These are phyloP conservation scores for Vanrija pseudolonga DNA, from an alignment of 1,284 basidiomycete genomes.

Conservation along the genomic window DNA sequence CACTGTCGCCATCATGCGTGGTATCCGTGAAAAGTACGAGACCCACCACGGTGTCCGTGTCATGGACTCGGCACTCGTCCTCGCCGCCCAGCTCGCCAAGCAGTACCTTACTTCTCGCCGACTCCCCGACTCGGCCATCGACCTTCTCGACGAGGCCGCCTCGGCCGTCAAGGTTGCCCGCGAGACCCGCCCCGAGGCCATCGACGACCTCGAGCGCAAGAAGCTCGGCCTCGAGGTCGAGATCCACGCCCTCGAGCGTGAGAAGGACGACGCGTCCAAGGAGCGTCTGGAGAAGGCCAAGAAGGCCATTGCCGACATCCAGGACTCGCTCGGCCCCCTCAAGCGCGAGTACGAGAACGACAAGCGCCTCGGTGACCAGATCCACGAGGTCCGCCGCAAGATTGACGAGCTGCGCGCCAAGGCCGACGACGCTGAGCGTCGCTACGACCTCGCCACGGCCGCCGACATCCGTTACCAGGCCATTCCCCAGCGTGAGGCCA, in stretches of 20 bases:
- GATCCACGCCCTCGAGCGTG: constrained; percentile 88
- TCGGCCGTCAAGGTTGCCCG: constrained; percentile 78
- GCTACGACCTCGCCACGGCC: constrained; percentile 75
- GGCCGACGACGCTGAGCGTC: constrained; percentile 89
- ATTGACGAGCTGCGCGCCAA: constrained; percentile 92
- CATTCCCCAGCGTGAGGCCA: constrained; percentile 81
- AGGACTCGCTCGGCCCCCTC: constrained; percentile 85
- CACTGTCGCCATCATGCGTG: constrained; percentile 83
- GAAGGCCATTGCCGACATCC: constrained; percentile 78
- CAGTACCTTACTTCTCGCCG: constrained; percentile 85
- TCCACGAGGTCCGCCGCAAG: constrained; percentile 71
- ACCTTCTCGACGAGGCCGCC: constrained; percentile 84
- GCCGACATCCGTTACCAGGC: constrained; percentile 91
- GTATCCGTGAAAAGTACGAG: constrained; percentile 74
- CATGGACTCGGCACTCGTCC: constrained; percentile 81
- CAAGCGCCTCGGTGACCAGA: constrained; percentile 79
- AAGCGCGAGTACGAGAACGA: constrained; percentile 86
- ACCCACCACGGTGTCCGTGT: constrained; percentile 85
- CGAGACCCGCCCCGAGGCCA: constrained; percentile 90
- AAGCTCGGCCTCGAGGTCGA: constrained; percentile 94
- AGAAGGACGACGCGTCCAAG: constrained; percentile 87
- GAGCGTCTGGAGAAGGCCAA: constrained; percentile 74
- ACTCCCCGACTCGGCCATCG: constrained; percentile 86
- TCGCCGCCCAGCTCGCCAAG: constrained; percentile 87
- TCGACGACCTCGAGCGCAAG: constrained; percentile 88